Percentiles rank a stretch among this genome's conserved stretches.
Conservation (phyloP, 1,284 basidiomycete genomes). For the Pascua guehoae region DNA sequence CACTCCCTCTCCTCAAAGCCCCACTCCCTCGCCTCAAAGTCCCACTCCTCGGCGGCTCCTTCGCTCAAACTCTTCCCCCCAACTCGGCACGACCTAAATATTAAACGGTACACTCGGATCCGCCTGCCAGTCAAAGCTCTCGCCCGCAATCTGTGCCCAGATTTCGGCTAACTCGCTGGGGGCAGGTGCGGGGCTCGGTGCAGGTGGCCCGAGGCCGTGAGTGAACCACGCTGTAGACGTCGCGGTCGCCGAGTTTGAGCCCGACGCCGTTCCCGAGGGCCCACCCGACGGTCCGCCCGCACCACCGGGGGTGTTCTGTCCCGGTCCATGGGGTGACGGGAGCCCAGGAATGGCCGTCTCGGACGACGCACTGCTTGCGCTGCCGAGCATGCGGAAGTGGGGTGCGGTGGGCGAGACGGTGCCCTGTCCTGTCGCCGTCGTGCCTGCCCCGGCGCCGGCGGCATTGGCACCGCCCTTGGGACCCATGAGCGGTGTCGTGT, state of each 20-base stretch:
- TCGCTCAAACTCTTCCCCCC: neutral
- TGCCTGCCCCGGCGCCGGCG: neutral
- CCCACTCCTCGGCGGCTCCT: neutral
- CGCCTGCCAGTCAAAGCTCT: slow-evolving; percentile 43
- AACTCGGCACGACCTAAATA: slow-evolving; percentile 18
- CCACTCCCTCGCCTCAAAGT: neutral
- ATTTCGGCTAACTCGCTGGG: slow-evolving; percentile 29
- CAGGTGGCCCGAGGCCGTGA: slow-evolving; percentile 7
- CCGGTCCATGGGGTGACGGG: slow-evolving; percentile 1
- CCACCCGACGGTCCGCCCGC: neutral
- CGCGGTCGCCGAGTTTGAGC: neutral
- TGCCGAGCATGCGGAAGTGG: slow-evolving; percentile 3
- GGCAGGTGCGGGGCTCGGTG: slow-evolving; percentile 1
- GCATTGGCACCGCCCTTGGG: neutral
- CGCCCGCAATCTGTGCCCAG: slow-evolving; percentile 43
- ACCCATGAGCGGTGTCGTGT: neutral
- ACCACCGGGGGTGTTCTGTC: neutral
- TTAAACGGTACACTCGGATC: slow-evolving; percentile 47
- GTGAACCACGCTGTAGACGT: slow-evolving; percentile 10
- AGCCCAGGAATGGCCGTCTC: slow-evolving; percentile 1
- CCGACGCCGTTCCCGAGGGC: neutral
- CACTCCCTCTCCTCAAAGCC: neutral
- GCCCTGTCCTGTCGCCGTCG: no score
- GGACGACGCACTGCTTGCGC: neutral
- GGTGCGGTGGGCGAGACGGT: neutral